Evolutionary conservation across 306 rosid genomes (phyloP).

Genomic region (Betula pendula): DNA sequence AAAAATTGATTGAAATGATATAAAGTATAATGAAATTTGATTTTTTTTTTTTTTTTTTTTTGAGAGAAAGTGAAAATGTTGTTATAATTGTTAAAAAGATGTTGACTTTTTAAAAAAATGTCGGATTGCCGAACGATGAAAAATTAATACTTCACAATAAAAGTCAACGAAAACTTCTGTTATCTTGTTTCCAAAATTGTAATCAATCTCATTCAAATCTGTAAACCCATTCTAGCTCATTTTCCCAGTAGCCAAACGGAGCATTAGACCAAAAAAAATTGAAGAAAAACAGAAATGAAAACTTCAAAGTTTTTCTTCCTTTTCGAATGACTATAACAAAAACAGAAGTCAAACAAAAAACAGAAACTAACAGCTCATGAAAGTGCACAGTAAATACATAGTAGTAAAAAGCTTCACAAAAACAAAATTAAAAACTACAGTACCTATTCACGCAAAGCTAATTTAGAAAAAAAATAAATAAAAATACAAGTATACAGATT

Average conservation of each 20-base stretch:
- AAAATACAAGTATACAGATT: neutral
- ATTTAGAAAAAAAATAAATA: neutral
- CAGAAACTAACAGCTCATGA: neutral
- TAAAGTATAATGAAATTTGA: too few species aligned
- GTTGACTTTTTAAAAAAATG: too few species aligned
- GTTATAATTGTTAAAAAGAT: too few species aligned
- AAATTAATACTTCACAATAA: neutral
- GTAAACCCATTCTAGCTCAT: neutral
- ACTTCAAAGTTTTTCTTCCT: neutral
- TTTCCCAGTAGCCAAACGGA: slow-evolving; percentile 5
- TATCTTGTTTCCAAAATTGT: neutral
- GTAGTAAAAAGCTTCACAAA: neutral
- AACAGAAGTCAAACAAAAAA: neutral
- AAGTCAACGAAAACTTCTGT: neutral
- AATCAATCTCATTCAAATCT: neutral
- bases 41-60: too few species aligned
- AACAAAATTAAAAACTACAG: neutral
- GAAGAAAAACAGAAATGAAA: neutral
- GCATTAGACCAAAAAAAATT: neutral
- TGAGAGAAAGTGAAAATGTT: too few species aligned
- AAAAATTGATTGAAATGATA: too few species aligned
- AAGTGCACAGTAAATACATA: neutral
- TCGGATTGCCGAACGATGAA: too few species aligned
- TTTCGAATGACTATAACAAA: neutral
- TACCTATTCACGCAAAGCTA: neutral